Conservation (phyloP, 768 basidiomycete species). For the Agaricus sinodeliciosus region DNA sequence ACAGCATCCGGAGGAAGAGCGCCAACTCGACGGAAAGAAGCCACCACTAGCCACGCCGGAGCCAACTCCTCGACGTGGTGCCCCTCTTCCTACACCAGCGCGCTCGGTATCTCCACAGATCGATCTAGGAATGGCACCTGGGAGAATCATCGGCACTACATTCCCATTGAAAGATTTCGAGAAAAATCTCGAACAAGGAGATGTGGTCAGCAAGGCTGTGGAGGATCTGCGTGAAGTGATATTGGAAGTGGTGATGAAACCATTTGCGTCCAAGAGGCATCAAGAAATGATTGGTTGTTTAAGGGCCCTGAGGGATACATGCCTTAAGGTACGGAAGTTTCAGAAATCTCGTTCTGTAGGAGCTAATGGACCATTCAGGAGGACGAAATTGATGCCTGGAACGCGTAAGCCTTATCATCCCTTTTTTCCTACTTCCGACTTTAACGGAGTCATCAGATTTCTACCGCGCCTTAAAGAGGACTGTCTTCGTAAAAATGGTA, state of each 20-base stretch:
- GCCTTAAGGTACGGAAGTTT: conserved; percentile 44
- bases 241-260: conserved; percentile 58
- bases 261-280: conserved; percentile 64
- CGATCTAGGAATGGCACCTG: conserved; percentile 52
- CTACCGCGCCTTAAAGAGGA: conserved; percentile 48
- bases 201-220: conserved; percentile 80
- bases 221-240: conserved; percentile 72
- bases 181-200: conserved; percentile 62
- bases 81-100: conserved; percentile 47
- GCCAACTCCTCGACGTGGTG: conserved; percentile 11
- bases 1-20: conserved; percentile 14
- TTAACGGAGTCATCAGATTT: conserved; percentile 38
- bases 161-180: conserved; percentile 75
- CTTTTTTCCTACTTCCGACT: not conserved
- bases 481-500: conserved; percentile 52
- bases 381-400: conserved; percentile 83
- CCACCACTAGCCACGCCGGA: conserved; percentile 15
- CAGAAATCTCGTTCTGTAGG: not conserved
- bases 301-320: conserved; percentile 56
- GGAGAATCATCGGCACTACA: conserved; percentile 70
- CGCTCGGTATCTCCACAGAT: conserved; percentile 36
- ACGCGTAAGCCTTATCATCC: conserved; percentile 38
- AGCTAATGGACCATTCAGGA: conserved; percentile 36
- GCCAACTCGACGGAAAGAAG: conserved; percentile 21
- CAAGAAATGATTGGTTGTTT: conserved; percentile 73